phyloP scores from a whole-genome alignment of 768 basidiomycete genomes.

The Auriscalpium vulgare region DNA sequence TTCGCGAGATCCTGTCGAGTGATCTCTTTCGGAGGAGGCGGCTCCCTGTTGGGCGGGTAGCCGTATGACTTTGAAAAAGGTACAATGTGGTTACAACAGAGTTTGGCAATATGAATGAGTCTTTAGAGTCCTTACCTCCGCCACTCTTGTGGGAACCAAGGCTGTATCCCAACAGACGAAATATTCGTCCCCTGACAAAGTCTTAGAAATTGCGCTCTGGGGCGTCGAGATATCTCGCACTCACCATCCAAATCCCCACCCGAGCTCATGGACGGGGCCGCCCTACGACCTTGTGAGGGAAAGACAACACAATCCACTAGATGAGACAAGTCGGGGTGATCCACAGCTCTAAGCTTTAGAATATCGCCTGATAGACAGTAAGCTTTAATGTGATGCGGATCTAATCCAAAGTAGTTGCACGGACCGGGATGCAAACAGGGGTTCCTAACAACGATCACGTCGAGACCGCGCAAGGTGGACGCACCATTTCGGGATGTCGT shows the following conservation, averaged over 20 bases:
- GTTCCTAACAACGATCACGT: constrained; percentile 59
- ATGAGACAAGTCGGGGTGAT: constrained; percentile 41
- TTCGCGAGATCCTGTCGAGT: constrained; percentile 50
- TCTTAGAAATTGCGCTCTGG: neutral
- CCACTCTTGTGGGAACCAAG: constrained; percentile 45
- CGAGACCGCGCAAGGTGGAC: constrained; percentile 48
- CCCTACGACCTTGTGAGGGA: constrained; percentile 48
- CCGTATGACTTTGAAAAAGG: constrained; percentile 46
- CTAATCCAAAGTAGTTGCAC: neutral
- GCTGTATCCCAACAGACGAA: constrained; percentile 67
- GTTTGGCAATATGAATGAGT: neutral
- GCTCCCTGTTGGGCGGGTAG: constrained; percentile 57
- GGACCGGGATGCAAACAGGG: constrained; percentile 62
- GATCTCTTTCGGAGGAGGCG: constrained; percentile 32
- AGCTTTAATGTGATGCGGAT: neutral
- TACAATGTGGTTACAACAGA: neutral
- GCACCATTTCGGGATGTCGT: constrained; percentile 42
- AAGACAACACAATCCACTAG: constrained; percentile 65
- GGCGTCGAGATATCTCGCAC: neutral
- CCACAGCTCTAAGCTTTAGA: constrained; percentile 53
- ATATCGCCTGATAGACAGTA: constrained; percentile 40
- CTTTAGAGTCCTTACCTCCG: constrained; percentile 34
- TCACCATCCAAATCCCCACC: constrained; percentile 58
- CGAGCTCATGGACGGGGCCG: constrained; percentile 64
- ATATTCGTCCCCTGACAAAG: constrained; percentile 47